Base-by-base conservation (phyloP, 164 flowering plant species). In the Magnolia changhungtana region DNA sequence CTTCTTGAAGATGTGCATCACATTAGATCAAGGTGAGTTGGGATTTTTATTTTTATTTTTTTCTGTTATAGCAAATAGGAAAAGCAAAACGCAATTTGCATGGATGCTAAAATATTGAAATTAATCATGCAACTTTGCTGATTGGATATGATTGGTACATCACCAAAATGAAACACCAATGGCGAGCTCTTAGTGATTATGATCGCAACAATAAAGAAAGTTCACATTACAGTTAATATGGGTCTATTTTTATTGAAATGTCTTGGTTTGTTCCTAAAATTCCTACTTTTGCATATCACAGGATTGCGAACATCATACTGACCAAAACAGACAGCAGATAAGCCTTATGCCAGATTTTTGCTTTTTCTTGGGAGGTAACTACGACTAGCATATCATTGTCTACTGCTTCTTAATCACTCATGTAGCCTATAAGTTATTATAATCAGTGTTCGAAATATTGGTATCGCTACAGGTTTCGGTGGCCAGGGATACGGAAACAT, bases 21-120 rank as follows among this genome's bases (percentile, higher is more conserved):
- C 52, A 77, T 87, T 66, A 89, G 97, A 83, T 82, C 71, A 72
- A 90, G 91, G 95, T 92, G 80, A 74, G 52, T 80, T 70, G 73
- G 18, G 29, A 7, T 21, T 75, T 0, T 29, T 8, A 23, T 23
- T 23, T 8, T 24, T 16, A n/a, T 19, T 37, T 5, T 37, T 23
- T 70, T 55, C 72, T 67, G 7, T 63, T 45, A 23, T 66, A 7
- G 49, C 67, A 4, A 21, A 45, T 11, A 63, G 8, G 4, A 37
- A 37, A 37, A 37, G 45, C 6, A 37, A 37, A 37, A 37, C 7
- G 4, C 52, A 45, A 21, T 20, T 52, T 11, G 11, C 19, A 52
- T 8, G 7, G 20, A 13, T 19, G n/a, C 63, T 21, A 23, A 23
- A 72, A 7, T 72, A 6, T 52, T 72, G 18, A 27, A 18, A 50